Evolutionary conservation across 352 stramenopile species (phyloP), one percentile per base, ranked within the genome.

Genomic region (Globisporangium nunn): DNA sequence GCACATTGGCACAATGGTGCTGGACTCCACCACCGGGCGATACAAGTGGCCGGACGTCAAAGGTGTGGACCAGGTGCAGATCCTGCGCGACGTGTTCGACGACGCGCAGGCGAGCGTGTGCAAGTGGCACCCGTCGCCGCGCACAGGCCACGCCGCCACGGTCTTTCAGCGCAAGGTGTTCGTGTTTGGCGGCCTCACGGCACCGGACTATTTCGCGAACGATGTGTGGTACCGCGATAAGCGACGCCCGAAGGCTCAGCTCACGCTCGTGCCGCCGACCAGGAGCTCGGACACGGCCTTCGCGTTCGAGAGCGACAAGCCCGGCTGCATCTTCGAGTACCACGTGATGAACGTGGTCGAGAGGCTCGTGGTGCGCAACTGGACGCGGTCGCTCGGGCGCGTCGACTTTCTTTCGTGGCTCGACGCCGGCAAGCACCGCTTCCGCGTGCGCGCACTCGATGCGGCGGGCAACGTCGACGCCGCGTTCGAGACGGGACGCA

Each of bases 401-500:
- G 56, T 89, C 0, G 71, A 88, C 33, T 66, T 78, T 23, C 41
- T 56, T 4, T 55, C 57, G 11, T 91, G 81, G 81, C 60, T 91
- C 17, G 66, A 84, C 39, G 87, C 89, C 35, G 95, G 94, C 14
- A 87, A 78, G 60, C 98, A 98, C 58, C 87, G 78, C 6, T 72
- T 98, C 33, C 96, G 91, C 45, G 74, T 98, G 15, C 76, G 91
- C 7, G 85, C 85, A 8, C 59, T 97, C 52, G 91, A 98, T 51
- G 75, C 93, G 0, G 87, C 87, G 46, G 93, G 92, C n/a, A 98
- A 98, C 63, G 81, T 89, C n/a, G 95, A 98, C 59, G 54, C 65
- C 33, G 64, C 48, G 0, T 98, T 95, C 52, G 84, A 88, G 17
- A 68, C 78, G 29, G 65, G 75, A 28, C 71, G 88, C 0, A 98